Evolutionary conservation across 2,329 filamentous ascomycete species (phyloP), one percentile per base, ranked within the genome.

Genomic region (Penicillium vulpinum): DNA sequence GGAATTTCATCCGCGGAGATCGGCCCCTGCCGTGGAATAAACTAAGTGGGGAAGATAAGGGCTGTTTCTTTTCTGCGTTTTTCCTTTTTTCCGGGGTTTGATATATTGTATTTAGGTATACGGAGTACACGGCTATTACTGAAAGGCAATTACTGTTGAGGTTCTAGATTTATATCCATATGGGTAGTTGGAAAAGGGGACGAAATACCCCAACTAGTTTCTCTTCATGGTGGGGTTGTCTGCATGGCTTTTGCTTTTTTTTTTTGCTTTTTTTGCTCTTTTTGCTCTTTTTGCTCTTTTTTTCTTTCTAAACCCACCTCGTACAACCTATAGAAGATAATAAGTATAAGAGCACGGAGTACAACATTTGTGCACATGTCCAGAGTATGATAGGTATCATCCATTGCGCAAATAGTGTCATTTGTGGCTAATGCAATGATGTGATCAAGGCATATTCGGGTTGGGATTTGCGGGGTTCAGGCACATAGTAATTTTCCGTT

Each of bases 1-100:
- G 26, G 18, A 22, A 24, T 33, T 40, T n/a, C 35, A 35, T 56
- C 64, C 64, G 64, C 64, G 64, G 64, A 66, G 62, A 66, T 65
- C 62, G 53, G 53, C 51, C 38, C 54, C 56, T 61, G 58, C 60
- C 62, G 62, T 51, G 54, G 44, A 50, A 49, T 21, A 35, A 35
- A 43, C 56, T 40, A 48, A 48, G 47, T 58, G 52, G 46, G 35
- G 56, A 49, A 47, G 43, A 48, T 51, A 56, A 43, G 45, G 18
- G 2, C 26, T 7, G 18, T 46, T 13, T 15, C 5, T 33, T 33
- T 45, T 22, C n/a, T n/a, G n/a, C n/a, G n/a, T 15, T 38, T 53
- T 40, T 29, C 11, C n/a, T 8, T 15, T 29, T 38, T 52, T 29
- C 41, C 16, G 41, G 31, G 41, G 41, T 39, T 35, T 22, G 24